Evolutionary conservation across 108 stramenopile species (phyloP).

Genomic region (Pseudonitzschia multiseries): DNA sequence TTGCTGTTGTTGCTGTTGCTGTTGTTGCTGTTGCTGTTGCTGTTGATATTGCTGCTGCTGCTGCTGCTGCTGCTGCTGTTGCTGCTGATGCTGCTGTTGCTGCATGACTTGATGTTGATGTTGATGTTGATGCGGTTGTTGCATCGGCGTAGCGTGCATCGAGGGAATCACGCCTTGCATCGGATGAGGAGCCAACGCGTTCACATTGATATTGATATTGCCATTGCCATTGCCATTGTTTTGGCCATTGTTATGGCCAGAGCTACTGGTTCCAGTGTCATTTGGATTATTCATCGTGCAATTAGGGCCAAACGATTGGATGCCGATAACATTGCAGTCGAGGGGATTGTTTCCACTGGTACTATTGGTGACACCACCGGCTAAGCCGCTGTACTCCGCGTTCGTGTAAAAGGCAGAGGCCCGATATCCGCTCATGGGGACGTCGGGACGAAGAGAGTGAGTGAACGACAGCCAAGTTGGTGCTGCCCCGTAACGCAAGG

Average conservation of each 20-base stretch:
- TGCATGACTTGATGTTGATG: not conserved
- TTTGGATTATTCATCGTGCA: not conserved
- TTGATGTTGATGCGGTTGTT: constrained; percentile 2
- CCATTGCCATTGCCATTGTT: not conserved
- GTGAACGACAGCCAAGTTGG: not conserved
- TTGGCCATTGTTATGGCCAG: no score
- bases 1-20: not conserved
- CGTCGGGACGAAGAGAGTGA: not conserved
- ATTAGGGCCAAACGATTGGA: not conserved
- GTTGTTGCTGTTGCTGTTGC: constrained; percentile 14
- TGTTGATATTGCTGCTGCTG: no score
- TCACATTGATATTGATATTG: not conserved
- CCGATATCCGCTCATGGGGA: not conserved
- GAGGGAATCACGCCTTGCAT: not conserved
- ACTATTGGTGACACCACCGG: not conserved
- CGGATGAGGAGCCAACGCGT: not conserved
- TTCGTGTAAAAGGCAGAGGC: not conserved
- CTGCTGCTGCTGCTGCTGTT: no score
- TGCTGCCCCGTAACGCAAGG: no score
- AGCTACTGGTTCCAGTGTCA: not conserved
- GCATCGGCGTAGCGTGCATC: not conserved
- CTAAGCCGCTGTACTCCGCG: not conserved
- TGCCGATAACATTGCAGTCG: not conserved
- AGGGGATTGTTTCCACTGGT: not conserved
- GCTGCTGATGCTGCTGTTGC: constrained; percentile 12